Conservation (phyloP, 129 eudicot genomes). For the Saposhnikovia divaricata region DNA sequence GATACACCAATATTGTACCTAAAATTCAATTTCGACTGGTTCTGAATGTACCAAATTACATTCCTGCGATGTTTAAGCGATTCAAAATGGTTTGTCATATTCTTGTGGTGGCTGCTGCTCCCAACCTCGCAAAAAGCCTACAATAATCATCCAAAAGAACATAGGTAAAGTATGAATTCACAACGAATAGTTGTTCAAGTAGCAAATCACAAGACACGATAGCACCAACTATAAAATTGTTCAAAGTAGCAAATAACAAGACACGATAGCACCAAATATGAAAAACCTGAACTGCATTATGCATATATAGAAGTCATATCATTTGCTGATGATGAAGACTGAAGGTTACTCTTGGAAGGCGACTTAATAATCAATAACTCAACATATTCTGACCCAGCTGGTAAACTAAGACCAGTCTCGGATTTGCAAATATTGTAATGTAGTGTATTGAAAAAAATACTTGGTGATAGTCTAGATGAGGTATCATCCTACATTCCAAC, state of each 20-base stretch:
- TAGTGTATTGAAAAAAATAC: background rate
- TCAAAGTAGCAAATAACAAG: background rate
- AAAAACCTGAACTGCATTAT: background rate
- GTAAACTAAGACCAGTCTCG: background rate
- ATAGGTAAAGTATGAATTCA: background rate
- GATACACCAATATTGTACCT: background rate
- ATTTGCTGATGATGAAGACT: background rate
- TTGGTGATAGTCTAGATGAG: background rate
- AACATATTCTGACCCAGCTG: background rate
- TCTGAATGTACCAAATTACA: conserved; percentile 28
- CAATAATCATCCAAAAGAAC: conserved; percentile 18
- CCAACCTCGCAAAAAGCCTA: conserved; percentile 75
- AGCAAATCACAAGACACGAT: background rate
- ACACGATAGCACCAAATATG: background rate
- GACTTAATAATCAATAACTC: background rate
- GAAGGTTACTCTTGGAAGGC: background rate
- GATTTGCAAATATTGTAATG: background rate
- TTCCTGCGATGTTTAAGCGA: conserved; percentile 10
- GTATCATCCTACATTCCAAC: background rate
- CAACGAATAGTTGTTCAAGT: background rate
- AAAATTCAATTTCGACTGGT: conserved; percentile 17
- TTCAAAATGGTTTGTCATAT: conserved; percentile 68
- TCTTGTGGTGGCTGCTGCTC: conserved; percentile 88
- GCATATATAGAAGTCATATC: background rate
- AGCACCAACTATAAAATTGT: background rate